A percentile compares a stretch with the other conserved stretches of the same genome.
phyloP scores from a whole-genome alignment of 441 rosid species.

The Metrosideros polymorpha region DNA sequence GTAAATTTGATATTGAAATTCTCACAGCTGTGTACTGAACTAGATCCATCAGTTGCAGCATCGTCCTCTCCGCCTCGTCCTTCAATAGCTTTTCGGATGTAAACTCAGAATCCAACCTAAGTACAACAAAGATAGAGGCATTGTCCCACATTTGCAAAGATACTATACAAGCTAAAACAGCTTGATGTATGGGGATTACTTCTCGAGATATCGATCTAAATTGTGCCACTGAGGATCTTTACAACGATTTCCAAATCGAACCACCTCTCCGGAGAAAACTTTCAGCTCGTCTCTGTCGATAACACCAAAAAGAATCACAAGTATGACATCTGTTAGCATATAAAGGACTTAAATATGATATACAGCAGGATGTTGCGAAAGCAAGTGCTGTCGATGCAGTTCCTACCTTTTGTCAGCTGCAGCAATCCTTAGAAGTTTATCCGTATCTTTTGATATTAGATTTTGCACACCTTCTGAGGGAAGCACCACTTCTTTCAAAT shows the following conservation, averaged over 20 bases:
- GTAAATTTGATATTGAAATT: background rate
- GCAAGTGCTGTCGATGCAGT: background rate
- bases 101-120: conserved; percentile 50
- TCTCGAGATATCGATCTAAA: conserved; percentile 87
- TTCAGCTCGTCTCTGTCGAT: conserved; percentile 71
- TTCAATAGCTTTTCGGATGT: conserved; percentile 62
- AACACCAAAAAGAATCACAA: background rate
- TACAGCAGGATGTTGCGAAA: background rate
- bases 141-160: background rate
- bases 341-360: background rate
- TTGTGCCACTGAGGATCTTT: conserved; percentile 99
- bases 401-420: conserved; percentile 86
- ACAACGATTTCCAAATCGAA: conserved; percentile 97
- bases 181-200: conserved; percentile 31
- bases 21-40: conserved; percentile 94
- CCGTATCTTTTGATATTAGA: conserved; percentile 75
- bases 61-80: conserved; percentile 66
- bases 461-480: conserved; percentile 90
- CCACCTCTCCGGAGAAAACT: conserved; percentile 88
- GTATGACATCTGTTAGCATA: background rate
- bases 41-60: conserved; percentile 69
- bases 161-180: background rate
- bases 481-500: conserved; percentile 84
- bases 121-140: background rate
- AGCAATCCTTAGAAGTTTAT: conserved; percentile 62